phyloP scores from a whole-genome alignment of 345 rosid genomes.

The Euphorbia pulcherrima region DNA sequence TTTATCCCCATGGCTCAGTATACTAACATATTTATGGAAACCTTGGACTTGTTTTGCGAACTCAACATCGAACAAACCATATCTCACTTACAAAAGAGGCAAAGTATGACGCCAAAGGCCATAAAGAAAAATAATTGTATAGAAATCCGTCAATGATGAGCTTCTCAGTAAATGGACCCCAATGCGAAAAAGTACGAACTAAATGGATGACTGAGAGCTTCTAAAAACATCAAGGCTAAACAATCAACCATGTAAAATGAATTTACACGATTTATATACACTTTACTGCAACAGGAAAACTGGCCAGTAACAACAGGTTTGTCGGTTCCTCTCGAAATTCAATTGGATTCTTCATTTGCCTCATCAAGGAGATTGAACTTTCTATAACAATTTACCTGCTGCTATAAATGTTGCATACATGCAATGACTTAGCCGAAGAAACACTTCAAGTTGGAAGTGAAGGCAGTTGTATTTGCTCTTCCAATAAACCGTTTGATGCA shows the following conservation, averaged over 20 bases:
- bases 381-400: not conserved
- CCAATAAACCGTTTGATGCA: slow-evolving; percentile 44
- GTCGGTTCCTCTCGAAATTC: not conserved
- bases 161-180: not conserved
- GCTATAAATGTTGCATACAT: not conserved
- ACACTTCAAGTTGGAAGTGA: slow-evolving; percentile 53
- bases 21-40: too few species aligned
- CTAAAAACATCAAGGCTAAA: not conserved
- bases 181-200: not conserved
- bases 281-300: not conserved
- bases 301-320: not conserved
- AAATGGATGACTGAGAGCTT: not conserved
- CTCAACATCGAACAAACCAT: too few species aligned
- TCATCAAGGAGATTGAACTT: not conserved
- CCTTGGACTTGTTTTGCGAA: too few species aligned
- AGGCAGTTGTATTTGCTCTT: slow-evolving; percentile 46
- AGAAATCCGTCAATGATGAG: not conserved
- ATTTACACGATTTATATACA: slow-evolving; percentile 17
- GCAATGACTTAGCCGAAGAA: not conserved
- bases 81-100: not conserved
- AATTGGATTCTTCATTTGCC: not conserved
- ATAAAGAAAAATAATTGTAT: too few species aligned
- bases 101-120: not conserved
- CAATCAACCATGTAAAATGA: not conserved
- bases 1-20: too few species aligned